Evolutionary conservation across 371 early-diverging fungal genomes (phyloP).

Genomic region (Mucor plumbeus): DNA sequence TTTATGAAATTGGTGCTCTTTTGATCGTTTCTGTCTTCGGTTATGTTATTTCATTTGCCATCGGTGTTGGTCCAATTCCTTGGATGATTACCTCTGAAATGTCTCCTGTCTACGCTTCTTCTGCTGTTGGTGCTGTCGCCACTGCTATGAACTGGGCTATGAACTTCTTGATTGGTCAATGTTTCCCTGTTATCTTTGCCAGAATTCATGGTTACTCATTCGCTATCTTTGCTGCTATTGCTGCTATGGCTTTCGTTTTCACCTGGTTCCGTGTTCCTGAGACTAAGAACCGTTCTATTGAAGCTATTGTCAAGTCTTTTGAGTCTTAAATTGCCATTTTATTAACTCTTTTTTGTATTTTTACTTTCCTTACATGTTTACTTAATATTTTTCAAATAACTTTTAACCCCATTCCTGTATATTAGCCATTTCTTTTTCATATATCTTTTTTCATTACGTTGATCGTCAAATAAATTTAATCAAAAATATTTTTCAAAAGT

Average conservation of each 20-base stretch:
- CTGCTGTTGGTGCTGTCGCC: constrained; percentile 56
- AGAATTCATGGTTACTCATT: constrained; percentile 26
- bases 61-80: constrained; percentile 86
- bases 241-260: constrained; percentile 33
- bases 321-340: neutral
- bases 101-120: constrained; percentile 68
- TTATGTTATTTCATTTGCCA: constrained; percentile 82
- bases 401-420: neutral
- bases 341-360: neutral
- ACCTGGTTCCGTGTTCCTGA: constrained; percentile 73
- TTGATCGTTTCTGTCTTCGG: constrained; percentile 70
- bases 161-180: constrained; percentile 33
- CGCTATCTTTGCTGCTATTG: constrained; percentile 33
- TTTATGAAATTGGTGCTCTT: constrained; percentile 49
- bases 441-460: neutral
- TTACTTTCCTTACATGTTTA: neutral
- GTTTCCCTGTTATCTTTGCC: constrained; percentile 28
- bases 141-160: constrained; percentile 68
- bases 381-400: neutral
- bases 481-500: too few species aligned
- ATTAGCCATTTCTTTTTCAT: neutral
- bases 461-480: constrained; percentile 5
- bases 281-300: constrained; percentile 72
- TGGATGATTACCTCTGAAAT: constrained; percentile 80
- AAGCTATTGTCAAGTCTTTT: constrained; percentile 49